Percentiles rank a stretch among this genome's conserved stretches.
These are phyloP conservation scores for Hansenula sp. DNA, from an alignment of 1,139 yeast species.

Conservation along the genomic window DNA sequence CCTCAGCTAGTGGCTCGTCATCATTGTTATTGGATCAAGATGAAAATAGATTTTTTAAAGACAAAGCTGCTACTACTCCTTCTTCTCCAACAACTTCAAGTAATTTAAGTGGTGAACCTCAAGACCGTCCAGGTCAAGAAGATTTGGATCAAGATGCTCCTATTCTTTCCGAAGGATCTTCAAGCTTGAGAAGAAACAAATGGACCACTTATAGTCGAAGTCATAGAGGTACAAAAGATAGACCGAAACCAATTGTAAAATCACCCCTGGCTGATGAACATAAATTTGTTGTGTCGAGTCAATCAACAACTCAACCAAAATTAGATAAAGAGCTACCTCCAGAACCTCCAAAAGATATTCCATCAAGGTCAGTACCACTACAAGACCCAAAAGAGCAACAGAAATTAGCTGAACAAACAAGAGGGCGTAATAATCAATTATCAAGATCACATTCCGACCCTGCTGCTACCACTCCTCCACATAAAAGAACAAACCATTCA, in stretches of 20 bases:
- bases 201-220: slow-evolving; percentile 33
- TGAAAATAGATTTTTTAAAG: not conserved
- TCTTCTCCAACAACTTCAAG: not conserved
- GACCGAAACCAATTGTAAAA: slow-evolving; percentile 12
- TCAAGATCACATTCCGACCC: slow-evolving; percentile 18
- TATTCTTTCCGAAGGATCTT: slow-evolving; percentile 18
- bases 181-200: slow-evolving; percentile 29
- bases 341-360: slow-evolving; percentile 3
- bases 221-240: slow-evolving; percentile 15
- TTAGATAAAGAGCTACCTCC: slow-evolving; percentile 3
- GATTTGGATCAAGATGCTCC: slow-evolving; percentile 24
- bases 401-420: not conserved
- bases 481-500: slow-evolving; percentile 21
- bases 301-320: slow-evolving; percentile 5
- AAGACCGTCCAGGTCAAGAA: not conserved
- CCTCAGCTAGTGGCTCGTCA: slow-evolving; percentile 55
- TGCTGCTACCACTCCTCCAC: not conserved
- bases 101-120: not conserved
- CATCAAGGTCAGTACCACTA: slow-evolving; percentile 4
- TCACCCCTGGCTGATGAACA: slow-evolving; percentile 18
- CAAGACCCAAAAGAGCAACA: slow-evolving; percentile 1
- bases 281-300: slow-evolving; percentile 2
- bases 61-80: not conserved
- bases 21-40: slow-evolving; percentile 10
- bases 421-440: slow-evolving; percentile 1